Evolutionary conservation across 2,329 filamentous ascomycete species (phyloP), one percentile per base, ranked within the genome.

Genomic region (Cyclaneusma minus): DNA sequence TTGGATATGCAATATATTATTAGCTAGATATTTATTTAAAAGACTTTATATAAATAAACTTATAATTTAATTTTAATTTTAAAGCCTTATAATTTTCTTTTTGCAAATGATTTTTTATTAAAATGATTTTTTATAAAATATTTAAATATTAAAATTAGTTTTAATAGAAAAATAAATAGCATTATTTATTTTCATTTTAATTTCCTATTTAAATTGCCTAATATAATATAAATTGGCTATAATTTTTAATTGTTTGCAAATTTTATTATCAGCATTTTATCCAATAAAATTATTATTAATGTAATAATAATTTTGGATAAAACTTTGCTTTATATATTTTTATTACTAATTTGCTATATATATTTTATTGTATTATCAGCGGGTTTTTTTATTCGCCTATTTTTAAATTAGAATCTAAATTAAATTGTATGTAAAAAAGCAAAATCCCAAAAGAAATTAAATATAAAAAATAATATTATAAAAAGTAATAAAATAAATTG

Each of bases 241-340:
- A 7, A 22, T 22, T 7, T 11, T 22, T 22, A 12, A 13, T 22
- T 22, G 12, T 11, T 22, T 12, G 12, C 7, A 22, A 12, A 11
- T 22, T 22, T 12, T 22, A 22, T 22, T 11, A 22, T 22, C 14
- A 22, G 12, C 12, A 11, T 22, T 13, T 22, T 22, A 13, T 22
- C n/a, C 6, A 13, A 12, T 12, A 11, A 22, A 7, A 22, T 12
- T 6, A 22, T 12, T 13, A 22, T 12, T 22, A 22, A 11, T 6
- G 14, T 13, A 11, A 22, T 11, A 22, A 13, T 22, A 22, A 11
- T 22, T 22, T 11, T 22, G 12, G 6, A 7, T 12, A 22, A 11
- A 11, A 22, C 7, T 11, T 22, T n/a, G 12, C 12, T 22, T 22
- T 22, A 13, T 7, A 11, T 22, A n/a, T 12, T 22, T 13, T 11